A percentile compares a stretch with the other conserved stretches of the same genome.
Conservation (phyloP, 2,329 filamentous ascomycete genomes). For the Atkinsonella hypoxylon region DNA sequence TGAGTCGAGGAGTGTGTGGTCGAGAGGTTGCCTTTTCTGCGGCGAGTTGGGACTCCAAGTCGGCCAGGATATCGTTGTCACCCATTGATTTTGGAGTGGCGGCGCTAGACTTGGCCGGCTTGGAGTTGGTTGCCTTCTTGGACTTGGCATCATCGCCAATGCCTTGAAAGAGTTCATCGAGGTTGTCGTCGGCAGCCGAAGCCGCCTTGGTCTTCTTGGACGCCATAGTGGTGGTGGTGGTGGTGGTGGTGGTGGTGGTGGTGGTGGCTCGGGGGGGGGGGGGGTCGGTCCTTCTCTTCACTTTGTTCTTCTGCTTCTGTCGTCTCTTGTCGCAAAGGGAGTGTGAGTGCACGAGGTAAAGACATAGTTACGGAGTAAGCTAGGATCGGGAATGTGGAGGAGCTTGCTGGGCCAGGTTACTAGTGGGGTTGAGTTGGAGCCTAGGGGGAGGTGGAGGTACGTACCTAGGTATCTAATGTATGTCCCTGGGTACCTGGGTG, state of each 20-base stretch:
- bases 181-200: constrained; percentile 43
- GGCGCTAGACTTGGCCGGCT: constrained; percentile 34
- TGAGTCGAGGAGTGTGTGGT: constrained; percentile 70
- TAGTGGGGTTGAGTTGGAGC: neutral
- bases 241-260: too few species aligned
- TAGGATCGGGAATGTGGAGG: neutral
- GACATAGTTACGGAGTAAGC: neutral
- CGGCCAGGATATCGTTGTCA: constrained; percentile 71
- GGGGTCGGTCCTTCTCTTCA: neutral
- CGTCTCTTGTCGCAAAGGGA: neutral
- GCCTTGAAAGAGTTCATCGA: constrained; percentile 54
- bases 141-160: constrained; percentile 40
- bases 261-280: too few species aligned
- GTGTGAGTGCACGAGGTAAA: too few species aligned
- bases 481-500: too few species aligned
- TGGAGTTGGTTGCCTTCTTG: constrained; percentile 34
- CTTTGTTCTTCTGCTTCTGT: neutral
- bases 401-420: neutral
- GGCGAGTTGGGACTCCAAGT: constrained; percentile 64
- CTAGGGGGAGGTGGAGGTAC: neutral
- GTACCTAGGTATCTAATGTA: too few species aligned
- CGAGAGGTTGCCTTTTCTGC: constrained; percentile 60
- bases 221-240: constrained; percentile 39
- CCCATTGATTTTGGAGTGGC: constrained; percentile 34
- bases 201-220: constrained; percentile 46